Evolutionary conservation across 1,139 yeast species (phyloP).

Genomic region (Suhomyces atakaporum): DNA sequence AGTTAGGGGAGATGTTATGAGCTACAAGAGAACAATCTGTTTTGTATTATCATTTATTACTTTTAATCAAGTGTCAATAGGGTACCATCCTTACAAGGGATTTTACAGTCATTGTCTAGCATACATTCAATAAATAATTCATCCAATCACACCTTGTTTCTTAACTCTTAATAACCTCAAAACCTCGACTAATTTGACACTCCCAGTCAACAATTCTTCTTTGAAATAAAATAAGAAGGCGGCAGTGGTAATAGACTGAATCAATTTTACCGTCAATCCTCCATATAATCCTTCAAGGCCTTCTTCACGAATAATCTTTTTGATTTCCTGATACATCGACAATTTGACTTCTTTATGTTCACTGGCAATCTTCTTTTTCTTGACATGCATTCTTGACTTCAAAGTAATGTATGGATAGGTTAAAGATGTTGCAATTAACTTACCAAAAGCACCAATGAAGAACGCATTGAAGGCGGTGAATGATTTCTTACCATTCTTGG

Average conservation of each 20-base stretch:
- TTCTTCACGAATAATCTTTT: slow-evolving; percentile 61
- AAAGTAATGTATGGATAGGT: slow-evolving; percentile 92
- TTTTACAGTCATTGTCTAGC: too few relatives aligned
- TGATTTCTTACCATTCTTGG: slow-evolving; percentile 48
- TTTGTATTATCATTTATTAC: too few relatives aligned
- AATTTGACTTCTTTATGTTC: slow-evolving; percentile 27
- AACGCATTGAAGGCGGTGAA: slow-evolving; percentile 72
- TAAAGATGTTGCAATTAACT: slow-evolving; percentile 78
- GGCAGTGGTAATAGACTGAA: slow-evolving; percentile 84
- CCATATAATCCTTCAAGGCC: slow-evolving; percentile 79
- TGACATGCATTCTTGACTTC: slow-evolving; percentile 84
- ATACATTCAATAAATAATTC: slow-evolving; percentile 1
- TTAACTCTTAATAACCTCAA: slow-evolving; percentile 32
- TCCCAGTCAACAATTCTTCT: slow-evolving; percentile 70
- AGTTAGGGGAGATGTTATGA: too few relatives aligned
- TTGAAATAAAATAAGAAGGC: slow-evolving; percentile 90
- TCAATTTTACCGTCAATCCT: slow-evolving; percentile 75
- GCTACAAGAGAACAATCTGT: too few relatives aligned
- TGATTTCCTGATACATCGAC: slow-evolving; percentile 47
- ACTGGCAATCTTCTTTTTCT: slow-evolving; percentile 33
- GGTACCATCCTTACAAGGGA: too few relatives aligned
- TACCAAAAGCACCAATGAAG: slow-evolving; percentile 85
- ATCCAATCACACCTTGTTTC: slow-evolving; percentile 15
- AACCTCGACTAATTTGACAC: slow-evolving; percentile 46
- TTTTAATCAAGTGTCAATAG: too few relatives aligned